Evolutionary conservation across 805 yeast genomes (phyloP), one percentile per base, ranked within the genome.

Genomic region (Priceomyces carsonii): DNA sequence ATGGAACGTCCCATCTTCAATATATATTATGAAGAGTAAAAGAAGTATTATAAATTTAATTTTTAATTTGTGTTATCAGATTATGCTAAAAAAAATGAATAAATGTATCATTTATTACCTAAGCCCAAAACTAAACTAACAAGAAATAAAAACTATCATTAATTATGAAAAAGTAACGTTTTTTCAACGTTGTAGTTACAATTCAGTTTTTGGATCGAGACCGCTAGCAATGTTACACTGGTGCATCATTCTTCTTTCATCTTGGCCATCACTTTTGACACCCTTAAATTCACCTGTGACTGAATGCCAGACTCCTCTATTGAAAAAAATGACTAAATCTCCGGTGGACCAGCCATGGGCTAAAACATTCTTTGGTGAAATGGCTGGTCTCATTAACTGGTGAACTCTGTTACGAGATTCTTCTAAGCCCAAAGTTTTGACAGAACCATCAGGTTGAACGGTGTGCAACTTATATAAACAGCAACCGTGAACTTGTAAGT

Each of bases 151-250:
- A n/a, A n/a, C n/a, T n/a, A n/a, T n/a, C n/a, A n/a, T n/a, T n/a
- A n/a, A n/a, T n/a, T n/a, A n/a, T n/a, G n/a, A n/a, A n/a, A n/a
- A n/a, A n/a, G 7, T 23, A 15, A 5, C 14, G 26, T 15, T 12
- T 5, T 21, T 23, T 23, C 14, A 23, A 23, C 8, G 5, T 23
- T 23, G 26, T 23, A 12, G 14, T 23, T 7, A 15, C 26, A 7
- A 23, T 5, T 23, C 50, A 30, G 50, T 41, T 10, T 44, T 35
- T 2, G 95, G 95, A 53, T 84, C 91, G 10, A 54, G 45, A 6
- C 88, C 90, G 53, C 87, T 77, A 14, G 96, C 95, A 57, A 88
- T 85, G 64, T 88, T 88, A 65, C 96, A 88, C 66, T 88, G 96
- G 56, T 88, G 96, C 95, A 88, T 87, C 54, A 88, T 69, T 60